Percentiles rank a stretch among this genome's conserved stretches.
Evolutionary conservation across 169 alveolate genomes (phyloP).

Genomic region (Plasmodium gonderi): DNA sequence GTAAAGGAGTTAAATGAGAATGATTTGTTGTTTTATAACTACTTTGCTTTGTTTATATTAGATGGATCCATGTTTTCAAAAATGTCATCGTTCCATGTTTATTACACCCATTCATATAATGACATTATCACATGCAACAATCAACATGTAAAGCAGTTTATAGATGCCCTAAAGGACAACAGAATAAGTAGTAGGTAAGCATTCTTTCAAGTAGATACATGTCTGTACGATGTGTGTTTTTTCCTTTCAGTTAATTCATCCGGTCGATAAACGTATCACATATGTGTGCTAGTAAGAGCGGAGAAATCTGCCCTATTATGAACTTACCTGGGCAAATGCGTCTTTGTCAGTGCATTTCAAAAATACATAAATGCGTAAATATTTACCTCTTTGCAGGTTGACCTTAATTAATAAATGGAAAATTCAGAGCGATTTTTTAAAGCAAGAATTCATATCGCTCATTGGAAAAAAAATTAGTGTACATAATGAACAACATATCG

Average conservation of each 20-base stretch:
- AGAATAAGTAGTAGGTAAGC: constrained; percentile 46
- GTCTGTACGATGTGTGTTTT: neutral
- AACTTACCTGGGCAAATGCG: too few relatives aligned
- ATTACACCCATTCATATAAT: constrained; percentile 36
- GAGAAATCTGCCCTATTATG: too few relatives aligned
- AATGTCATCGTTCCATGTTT: constrained; percentile 36
- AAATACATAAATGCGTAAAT: neutral
- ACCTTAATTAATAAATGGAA: constrained; percentile 57
- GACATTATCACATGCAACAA: constrained; percentile 32
- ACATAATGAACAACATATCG: constrained; percentile 3
- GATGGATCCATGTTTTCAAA: constrained; percentile 71
- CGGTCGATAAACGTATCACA: neutral
- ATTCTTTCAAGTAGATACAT: neutral
- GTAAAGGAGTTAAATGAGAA: constrained; percentile 63
- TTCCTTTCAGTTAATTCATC: too few relatives aligned
- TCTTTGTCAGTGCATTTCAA: neutral
- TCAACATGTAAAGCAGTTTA: constrained; percentile 36
- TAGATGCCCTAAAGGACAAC: constrained; percentile 26
- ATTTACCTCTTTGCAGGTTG: constrained; percentile 32
- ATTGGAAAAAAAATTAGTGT: constrained; percentile 28
- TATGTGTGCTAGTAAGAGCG: neutral
- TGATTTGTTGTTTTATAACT: constrained; percentile 37
- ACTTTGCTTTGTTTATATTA: constrained; percentile 66
- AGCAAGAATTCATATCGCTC: constrained; percentile 46
- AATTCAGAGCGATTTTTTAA: constrained; percentile 18